Evolutionary conservation across 2,329 filamentous ascomycete species (phyloP).

Genomic region (Alternaria atra): DNA sequence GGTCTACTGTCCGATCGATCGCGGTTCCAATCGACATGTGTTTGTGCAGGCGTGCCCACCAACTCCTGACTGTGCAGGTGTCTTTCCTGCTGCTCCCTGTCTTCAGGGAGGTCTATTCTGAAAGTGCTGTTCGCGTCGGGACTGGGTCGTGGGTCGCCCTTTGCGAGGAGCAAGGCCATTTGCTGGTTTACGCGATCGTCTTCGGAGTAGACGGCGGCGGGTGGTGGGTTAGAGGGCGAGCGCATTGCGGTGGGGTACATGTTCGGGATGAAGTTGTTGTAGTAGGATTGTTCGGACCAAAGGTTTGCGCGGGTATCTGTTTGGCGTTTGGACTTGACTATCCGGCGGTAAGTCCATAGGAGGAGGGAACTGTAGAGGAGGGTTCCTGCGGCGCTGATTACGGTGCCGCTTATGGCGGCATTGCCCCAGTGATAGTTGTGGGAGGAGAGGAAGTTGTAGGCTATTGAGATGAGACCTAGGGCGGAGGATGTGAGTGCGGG

Average conservation of each 20-base stretch:
- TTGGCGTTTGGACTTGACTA: constrained; percentile 43
- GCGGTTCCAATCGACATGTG: constrained; percentile 34
- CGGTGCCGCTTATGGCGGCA: constrained; percentile 56
- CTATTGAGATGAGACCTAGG: constrained; percentile 58
- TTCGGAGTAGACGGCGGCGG: constrained; percentile 50
- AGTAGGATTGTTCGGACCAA: constrained; percentile 52
- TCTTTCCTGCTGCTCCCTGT: constrained; percentile 38
- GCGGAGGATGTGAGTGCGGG: constrained; percentile 56
- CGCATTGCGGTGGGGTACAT: constrained; percentile 55
- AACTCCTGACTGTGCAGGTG: constrained; percentile 42
- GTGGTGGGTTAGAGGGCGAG: constrained; percentile 38
- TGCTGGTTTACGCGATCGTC: constrained; percentile 61
- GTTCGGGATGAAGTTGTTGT: constrained; percentile 57
- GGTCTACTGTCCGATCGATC: constrained; percentile 37
- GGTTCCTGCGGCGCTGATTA: constrained; percentile 51
- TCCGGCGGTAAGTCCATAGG: constrained; percentile 54
- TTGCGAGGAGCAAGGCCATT: constrained; percentile 58
- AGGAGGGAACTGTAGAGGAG: constrained; percentile 55
- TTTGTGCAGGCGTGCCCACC: constrained; percentile 38
- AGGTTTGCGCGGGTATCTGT: constrained; percentile 32
- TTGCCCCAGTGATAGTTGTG: constrained; percentile 54
- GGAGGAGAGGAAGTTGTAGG: constrained; percentile 58
- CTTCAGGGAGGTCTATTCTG: constrained; percentile 52
- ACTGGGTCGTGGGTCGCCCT: constrained; percentile 44
- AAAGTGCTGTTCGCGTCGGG: constrained; percentile 53